phyloP scores from a whole-genome alignment of 2,329 filamentous ascomycete genomes.

The Colletotrichum shisoi region DNA sequence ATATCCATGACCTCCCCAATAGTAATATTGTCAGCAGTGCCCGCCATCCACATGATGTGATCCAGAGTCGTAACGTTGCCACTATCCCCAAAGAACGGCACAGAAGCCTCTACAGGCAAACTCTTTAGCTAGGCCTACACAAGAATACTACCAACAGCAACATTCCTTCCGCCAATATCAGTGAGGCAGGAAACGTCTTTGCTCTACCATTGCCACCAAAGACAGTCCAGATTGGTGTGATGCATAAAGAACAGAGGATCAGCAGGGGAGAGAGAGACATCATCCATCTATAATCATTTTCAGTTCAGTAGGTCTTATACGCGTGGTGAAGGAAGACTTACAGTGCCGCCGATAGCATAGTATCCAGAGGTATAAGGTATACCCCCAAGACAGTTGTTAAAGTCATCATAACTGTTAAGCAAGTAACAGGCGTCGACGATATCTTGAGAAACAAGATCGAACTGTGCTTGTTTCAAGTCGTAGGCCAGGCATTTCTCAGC shows the following conservation, averaged over 20 bases:
- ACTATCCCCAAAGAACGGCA: conserved; percentile 36
- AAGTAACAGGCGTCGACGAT: conserved; percentile 28
- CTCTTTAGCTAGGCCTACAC: background rate
- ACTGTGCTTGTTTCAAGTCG: conserved; percentile 26
- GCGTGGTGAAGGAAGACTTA: background rate
- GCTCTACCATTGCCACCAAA: conserved; percentile 36
- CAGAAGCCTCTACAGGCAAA: background rate
- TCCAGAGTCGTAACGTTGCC: conserved; percentile 42
- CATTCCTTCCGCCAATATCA: conserved; percentile 22
- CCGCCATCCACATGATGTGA: conserved; percentile 45
- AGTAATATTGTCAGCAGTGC: conserved; percentile 41
- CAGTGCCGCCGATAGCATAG: conserved; percentile 31
- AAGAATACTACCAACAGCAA: conserved; percentile 7
- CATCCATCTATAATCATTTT: conserved; percentile 18
- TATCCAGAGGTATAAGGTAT: conserved; percentile 22
- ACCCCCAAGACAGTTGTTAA: conserved; percentile 28
- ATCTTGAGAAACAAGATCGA: conserved; percentile 16
- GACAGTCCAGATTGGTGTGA: conserved; percentile 31
- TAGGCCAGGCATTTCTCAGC: conserved; percentile 16
- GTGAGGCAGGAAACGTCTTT: conserved; percentile 27
- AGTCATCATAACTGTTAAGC: conserved; percentile 21
- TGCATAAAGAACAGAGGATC: conserved; percentile 35
- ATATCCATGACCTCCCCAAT: conserved; percentile 47
- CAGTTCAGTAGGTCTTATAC: background rate
- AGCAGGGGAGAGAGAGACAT: conserved; percentile 29